Conservation (phyloP, 805 yeast genomes). For the Starmerella vaccinii region DNA sequence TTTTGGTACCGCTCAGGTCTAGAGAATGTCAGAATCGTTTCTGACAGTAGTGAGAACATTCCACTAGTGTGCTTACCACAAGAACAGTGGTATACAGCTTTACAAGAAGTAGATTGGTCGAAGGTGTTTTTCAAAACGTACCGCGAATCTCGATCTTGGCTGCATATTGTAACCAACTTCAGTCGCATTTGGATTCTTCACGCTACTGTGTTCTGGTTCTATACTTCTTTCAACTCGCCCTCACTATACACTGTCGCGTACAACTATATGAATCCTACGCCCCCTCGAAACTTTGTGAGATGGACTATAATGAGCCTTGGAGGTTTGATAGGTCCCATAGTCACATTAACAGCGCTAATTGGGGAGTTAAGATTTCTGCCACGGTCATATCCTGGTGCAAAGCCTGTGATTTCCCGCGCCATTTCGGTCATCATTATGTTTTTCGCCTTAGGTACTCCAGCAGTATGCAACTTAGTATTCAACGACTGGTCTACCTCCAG, state of each 20-base stretch:
- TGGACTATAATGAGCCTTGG: conserved; percentile 56
- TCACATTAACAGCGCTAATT: conserved; percentile 46
- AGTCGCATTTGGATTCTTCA: conserved; percentile 75
- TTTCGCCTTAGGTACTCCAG: conserved; percentile 27
- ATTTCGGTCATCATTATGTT: conserved; percentile 37
- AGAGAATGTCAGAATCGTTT: conserved; percentile 44
- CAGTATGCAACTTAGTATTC: conserved; percentile 13
- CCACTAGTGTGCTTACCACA: conserved; percentile 32
- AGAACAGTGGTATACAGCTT: conserved; percentile 44
- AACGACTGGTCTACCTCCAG: conserved; percentile 17
- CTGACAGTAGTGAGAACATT: conserved; percentile 22
- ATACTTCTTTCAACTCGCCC: conserved; percentile 57
- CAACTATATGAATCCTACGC: conserved; percentile 33
- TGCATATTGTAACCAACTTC: conserved; percentile 61
- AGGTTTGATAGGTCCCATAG: conserved; percentile 50
- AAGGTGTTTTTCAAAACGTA: conserved; percentile 65
- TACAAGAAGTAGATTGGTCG: conserved; percentile 55
- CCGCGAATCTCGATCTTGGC: conserved; percentile 65
- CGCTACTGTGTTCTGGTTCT: conserved; percentile 65
- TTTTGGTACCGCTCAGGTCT: conserved; percentile 76
- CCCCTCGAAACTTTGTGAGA: conserved; percentile 48
- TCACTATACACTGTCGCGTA: conserved; percentile 55
- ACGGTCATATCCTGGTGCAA: conserved; percentile 62
- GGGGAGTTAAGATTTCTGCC: conserved; percentile 59
- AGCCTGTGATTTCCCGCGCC: conserved; percentile 43